Percentiles rank a stretch among this genome's conserved stretches.
phyloP scores from a whole-genome alignment of 768 basidiomycete species.

The Pulveroboletus ravenelii region DNA sequence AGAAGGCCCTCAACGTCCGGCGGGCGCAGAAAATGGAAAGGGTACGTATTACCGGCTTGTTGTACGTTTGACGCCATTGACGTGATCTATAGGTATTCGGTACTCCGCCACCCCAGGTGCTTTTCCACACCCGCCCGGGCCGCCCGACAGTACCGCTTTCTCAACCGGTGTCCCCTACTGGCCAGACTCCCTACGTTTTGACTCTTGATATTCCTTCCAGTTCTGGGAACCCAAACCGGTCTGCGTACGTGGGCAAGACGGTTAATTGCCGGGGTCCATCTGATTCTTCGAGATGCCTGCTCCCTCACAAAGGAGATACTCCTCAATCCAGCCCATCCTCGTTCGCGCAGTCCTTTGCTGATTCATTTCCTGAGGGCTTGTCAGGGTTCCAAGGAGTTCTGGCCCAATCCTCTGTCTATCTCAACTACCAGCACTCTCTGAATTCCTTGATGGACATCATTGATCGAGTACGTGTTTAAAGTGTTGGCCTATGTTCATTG shows the following conservation, averaged over 20 bases:
- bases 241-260: slow-evolving; percentile 47
- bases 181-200: slow-evolving; percentile 16
- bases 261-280: slow-evolving; percentile 52
- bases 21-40: slow-evolving; percentile 86
- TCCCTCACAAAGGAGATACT: slow-evolving; percentile 31
- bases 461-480: slow-evolving; percentile 55
- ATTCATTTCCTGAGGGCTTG: slow-evolving; percentile 15
- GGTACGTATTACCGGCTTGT: slow-evolving; percentile 36
- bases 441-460: slow-evolving; percentile 79
- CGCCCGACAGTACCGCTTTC: slow-evolving; percentile 33
- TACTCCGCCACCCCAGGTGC: slow-evolving; percentile 68
- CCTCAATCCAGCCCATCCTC: slow-evolving; percentile 20
- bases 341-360: slow-evolving; percentile 15
- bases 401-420: slow-evolving; percentile 51
- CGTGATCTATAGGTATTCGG: slow-evolving; percentile 62
- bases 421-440: slow-evolving; percentile 76
- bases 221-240: slow-evolving; percentile 43
- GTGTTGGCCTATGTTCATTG: not conserved
- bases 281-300: slow-evolving; percentile 53
- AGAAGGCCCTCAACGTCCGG: slow-evolving; percentile 76
- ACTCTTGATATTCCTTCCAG: slow-evolving; percentile 17
- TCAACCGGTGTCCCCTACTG: slow-evolving; percentile 21
- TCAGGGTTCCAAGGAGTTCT: slow-evolving; percentile 20
- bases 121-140: slow-evolving; percentile 65
- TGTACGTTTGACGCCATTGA: not conserved